Base-by-base conservation (phyloP, 495 filamentous ascomycete genomes). In the Aspergillus olivimuriae region DNA sequence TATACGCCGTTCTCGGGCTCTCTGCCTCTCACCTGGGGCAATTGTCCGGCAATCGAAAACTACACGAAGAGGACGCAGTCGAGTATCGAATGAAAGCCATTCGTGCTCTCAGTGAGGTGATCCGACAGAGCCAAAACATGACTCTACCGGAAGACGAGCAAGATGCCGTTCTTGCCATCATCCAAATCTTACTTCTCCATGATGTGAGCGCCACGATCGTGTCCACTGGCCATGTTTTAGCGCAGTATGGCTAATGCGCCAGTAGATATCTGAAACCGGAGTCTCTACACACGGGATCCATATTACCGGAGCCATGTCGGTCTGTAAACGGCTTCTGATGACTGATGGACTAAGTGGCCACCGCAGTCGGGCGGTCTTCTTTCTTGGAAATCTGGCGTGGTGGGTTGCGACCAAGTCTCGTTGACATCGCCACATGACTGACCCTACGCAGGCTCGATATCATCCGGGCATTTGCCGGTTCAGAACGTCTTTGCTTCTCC, bases 301-400 rank as follows among this genome's bases (percentile, higher is more conserved):
- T 44, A 68, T 68, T 10, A 63, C 62, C 2, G 65, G 65, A 9
- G 65, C 62, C 0, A 55, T 68, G 53, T 68, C 65, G 1, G 63
- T 68, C 19, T 66, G 63, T 34, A 59, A 57, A 16, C 55, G 54
- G 24, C 28, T 66, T 10, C 43, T 51, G n/a, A 49, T 65, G 2
- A 46, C 53, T n/a, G 54, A 63, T 8, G 48, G 30, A 12, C 48
- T 68, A 14, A 55, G 41, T 19, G 41, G 44, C 5, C 48, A 55
- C 4, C 49, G 62, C 12, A 54, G 61, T 30, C 47, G 61, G 10
- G 60, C 65, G 0, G 46, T 68, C 0, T 68, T 68, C 38, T 68
- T 68, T 36, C 32, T 68, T 2, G 62, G 65, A 0, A 68, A 68
- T 20, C 43, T 68, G 16, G 57, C 58, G 7, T 68, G 65, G 65